Base-by-base conservation (phyloP, 257 asterid species). In the Cruciata laevipes region DNA sequence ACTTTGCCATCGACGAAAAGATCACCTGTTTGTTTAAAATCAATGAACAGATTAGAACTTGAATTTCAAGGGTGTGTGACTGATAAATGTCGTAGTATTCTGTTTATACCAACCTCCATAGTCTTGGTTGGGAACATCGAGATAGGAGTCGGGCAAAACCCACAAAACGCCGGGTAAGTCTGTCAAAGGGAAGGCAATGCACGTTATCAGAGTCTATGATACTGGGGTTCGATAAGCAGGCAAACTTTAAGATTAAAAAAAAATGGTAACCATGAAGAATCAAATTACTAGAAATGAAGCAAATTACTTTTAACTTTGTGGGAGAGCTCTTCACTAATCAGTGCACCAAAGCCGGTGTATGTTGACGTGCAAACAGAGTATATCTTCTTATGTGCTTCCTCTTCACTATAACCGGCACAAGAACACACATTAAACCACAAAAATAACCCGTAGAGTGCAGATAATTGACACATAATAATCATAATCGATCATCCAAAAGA, bases 71-170 rank as follows among this genome's bases (percentile, higher is more conserved):
- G 7, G 24, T 2, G 27, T 2, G 27, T 40, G 59, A 56, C 69
- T 63, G 67, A 61, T 74, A 24, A 42, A 35, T 25, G 30, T 21
- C 20, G 31, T 37, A 30, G 73, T 25, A 56, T 33, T 61, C 53
- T 42, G 66, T 30, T 42, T 56, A 33, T 61, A 67, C 92, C 55
- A 70, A 86, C 97, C 96, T 82, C 96, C 97, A 51, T 88, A 90
- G 66, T 88, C 96, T 78, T 88, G 88, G 71, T 86, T 86, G 40
- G 92, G 96, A 53, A 90, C 95, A 63, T 90, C 96, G 30, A 90
- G 92, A 67, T 90, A 90, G 16, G 97, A 88, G 74, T 90, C 97
- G 16, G 97, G 97, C 73, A 90, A 79, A 62, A 90, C 95, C 96
- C 96, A 86, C 49, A 86, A 73, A 59, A 90, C 97, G 53, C 90